A percentile compares a stretch with the other conserved stretches of the same genome.
These are phyloP conservation scores for Macaranga tanarius DNA, from an alignment of 441 rosid species.

Conservation along the genomic window DNA sequence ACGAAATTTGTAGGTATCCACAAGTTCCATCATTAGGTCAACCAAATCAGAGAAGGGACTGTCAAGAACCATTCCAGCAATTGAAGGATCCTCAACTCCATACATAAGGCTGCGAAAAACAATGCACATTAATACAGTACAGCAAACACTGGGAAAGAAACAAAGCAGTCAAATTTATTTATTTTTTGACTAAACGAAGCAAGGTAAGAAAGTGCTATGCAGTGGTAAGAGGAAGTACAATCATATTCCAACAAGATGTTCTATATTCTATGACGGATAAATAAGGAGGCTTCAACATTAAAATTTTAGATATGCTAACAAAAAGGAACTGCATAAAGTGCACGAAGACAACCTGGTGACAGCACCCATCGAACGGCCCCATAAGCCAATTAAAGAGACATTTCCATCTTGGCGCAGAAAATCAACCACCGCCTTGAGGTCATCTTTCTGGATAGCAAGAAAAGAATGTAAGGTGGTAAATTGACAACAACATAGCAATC, in stretches of 20 bases:
- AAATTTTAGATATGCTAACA: slow-evolving; percentile 13
- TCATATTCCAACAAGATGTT: neutral
- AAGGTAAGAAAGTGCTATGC: neutral
- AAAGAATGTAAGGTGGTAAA: slow-evolving; percentile 23
- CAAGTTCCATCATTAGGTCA: slow-evolving; percentile 97
- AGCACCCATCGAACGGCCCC: slow-evolving; percentile 99
- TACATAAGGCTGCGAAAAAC: slow-evolving; percentile 73
- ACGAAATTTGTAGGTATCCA: slow-evolving; percentile 79
- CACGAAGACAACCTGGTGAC: slow-evolving; percentile 69
- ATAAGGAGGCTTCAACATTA: neutral
- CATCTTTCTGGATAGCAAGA: slow-evolving; percentile 73
- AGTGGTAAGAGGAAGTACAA: neutral
- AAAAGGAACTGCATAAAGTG: slow-evolving; percentile 19
- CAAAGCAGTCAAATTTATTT: neutral
- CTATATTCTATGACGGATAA: neutral
- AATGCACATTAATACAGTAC: slow-evolving; percentile 17
- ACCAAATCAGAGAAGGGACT: slow-evolving; percentile 98
- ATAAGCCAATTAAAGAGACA: slow-evolving; percentile 88
- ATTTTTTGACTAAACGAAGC: neutral
- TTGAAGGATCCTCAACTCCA: slow-evolving; percentile 97
- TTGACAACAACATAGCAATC: slow-evolving; percentile 16
- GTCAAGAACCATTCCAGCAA: slow-evolving; percentile 97
- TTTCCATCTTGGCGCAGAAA: slow-evolving; percentile 85
- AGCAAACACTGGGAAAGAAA: slow-evolving; percentile 14
- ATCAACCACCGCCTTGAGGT: slow-evolving; percentile 84